Evolutionary conservation across 1,284 basidiomycete species (phyloP), one percentile per base, ranked within the genome.

Genomic region (Melampsora abietis-canadensis): DNA sequence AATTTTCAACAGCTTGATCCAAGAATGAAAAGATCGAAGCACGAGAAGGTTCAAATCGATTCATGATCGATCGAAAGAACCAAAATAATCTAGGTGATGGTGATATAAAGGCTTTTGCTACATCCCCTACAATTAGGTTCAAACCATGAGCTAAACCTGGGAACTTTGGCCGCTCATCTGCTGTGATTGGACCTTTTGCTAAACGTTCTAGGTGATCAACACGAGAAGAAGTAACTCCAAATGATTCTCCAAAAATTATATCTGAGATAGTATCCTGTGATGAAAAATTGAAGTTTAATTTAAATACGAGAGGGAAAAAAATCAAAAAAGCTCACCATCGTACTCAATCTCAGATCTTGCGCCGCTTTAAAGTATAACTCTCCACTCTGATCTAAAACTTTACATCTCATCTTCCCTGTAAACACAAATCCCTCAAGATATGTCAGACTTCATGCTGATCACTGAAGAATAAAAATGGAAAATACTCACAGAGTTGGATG

Each of bases 341-440:
- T 73, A 60, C 70, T 73, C 21, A 73, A 66, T 34, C 70, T 65
- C 14, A 73, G 40, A 73, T 73, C 70, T 66, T 73, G 70, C 8
- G 70, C 70, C 48, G 70, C 70, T 47, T 73, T 73, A 34, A 73
- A 73, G 51, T 66, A 73, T 27, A 57, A 40, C 54, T 65, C 61
- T n/a, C 62, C 61, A 66, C 62, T 73, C 65, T 73, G 40, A 44
- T 73, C 70, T 7, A 73, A 57, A 59, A 73, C 59, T 66, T 59
- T 34, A 44, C 61, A 44, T 31, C 70, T 37, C 46, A 54, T 65
- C 47, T 73, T 73, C 70, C 70, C 70, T 73, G n/a, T 30, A 17
- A n/a, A 62, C 17, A 27, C 46, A 21, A 47, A 24, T 57, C 54
- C 30, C 54, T 12, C 21, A 19, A 62, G 24, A n/a, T 1, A 62